phyloP scores from a whole-genome alignment of 1,284 basidiomycete species.

The Earliella scabrosa region DNA sequence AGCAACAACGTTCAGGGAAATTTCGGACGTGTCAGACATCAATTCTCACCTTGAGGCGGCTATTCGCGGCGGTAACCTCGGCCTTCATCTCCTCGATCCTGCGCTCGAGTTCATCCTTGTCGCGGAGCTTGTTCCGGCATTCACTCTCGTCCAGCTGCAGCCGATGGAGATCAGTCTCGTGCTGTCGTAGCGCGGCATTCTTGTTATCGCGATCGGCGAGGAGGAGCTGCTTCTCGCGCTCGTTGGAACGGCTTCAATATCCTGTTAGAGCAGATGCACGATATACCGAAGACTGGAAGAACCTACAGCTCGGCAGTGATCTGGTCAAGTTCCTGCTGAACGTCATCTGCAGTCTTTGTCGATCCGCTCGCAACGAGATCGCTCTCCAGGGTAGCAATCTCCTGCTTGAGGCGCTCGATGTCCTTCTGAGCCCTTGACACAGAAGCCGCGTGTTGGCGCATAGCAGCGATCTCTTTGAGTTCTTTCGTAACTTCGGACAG shows the following conservation, averaged over 20 bases:
- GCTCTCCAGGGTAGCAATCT: conserved; percentile 70
- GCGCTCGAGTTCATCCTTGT: conserved; percentile 64
- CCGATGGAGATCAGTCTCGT: conserved; percentile 61
- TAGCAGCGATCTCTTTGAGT: conserved; percentile 62
- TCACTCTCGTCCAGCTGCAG: conserved; percentile 69
- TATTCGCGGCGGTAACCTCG: conserved; percentile 48
- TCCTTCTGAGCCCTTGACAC: conserved; percentile 72
- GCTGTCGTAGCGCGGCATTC: conserved; percentile 54
- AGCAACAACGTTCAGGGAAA: background rate
- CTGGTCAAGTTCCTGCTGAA: conserved; percentile 75
- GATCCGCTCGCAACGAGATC: conserved; percentile 76
- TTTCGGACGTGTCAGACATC: background rate
- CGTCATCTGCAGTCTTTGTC: conserved; percentile 82
- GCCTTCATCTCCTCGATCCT: conserved; percentile 65
- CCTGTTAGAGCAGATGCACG: background rate
- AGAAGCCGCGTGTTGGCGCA: conserved; percentile 70
- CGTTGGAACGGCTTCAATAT: conserved; percentile 62
- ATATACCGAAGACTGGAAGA: background rate
- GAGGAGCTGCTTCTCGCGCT: conserved; percentile 68
- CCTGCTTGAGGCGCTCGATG: conserved; percentile 64
- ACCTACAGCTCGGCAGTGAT: conserved; percentile 72
- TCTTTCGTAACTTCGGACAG: conserved; percentile 61
- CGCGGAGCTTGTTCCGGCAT: conserved; percentile 64
- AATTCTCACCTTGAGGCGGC: conserved; percentile 31
- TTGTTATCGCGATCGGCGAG: conserved; percentile 72